Percentiles rank a stretch among this genome's conserved stretches.
Conservation (phyloP, 2,329 filamentous ascomycete species). For the Sporothrix pseudoabietina region DNA sequence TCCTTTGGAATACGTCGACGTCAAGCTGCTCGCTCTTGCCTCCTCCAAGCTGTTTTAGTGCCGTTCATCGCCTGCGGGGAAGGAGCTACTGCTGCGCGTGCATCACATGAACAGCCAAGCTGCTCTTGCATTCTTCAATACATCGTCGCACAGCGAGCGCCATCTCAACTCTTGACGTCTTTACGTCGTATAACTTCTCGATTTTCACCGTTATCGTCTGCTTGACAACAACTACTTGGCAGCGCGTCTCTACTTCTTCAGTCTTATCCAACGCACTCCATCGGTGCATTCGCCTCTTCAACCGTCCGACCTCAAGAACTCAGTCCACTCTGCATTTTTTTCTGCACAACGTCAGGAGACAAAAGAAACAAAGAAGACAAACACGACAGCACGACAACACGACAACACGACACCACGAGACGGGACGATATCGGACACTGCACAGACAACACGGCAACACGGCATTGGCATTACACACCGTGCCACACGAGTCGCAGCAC, state of each 20-base stretch:
- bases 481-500: not conserved
- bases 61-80: not conserved
- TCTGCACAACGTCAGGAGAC: conserved; percentile 23
- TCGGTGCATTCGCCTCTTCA: not conserved
- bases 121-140: not conserved
- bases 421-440: not conserved
- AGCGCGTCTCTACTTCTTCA: not conserved
- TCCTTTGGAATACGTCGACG: not conserved
- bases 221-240: not conserved
- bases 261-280: conserved; percentile 3
- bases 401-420: conserved; percentile 14
- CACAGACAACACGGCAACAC: not conserved
- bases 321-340: not conserved
- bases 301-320: not conserved
- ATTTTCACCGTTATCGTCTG: not conserved
- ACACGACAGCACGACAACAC: conserved; percentile 21
- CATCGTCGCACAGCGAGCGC: conserved; percentile 1
- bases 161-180: not conserved
- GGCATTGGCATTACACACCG: not conserved
- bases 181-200: not conserved
- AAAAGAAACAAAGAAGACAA: not conserved
- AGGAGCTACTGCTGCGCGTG: not conserved
- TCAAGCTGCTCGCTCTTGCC: not conserved
- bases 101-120: conserved; percentile 19
- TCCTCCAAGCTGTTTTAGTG: not conserved